Evolutionary conservation across 2,329 filamentous ascomycete species (phyloP).

Genomic region (Leptographium radiaticola): DNA sequence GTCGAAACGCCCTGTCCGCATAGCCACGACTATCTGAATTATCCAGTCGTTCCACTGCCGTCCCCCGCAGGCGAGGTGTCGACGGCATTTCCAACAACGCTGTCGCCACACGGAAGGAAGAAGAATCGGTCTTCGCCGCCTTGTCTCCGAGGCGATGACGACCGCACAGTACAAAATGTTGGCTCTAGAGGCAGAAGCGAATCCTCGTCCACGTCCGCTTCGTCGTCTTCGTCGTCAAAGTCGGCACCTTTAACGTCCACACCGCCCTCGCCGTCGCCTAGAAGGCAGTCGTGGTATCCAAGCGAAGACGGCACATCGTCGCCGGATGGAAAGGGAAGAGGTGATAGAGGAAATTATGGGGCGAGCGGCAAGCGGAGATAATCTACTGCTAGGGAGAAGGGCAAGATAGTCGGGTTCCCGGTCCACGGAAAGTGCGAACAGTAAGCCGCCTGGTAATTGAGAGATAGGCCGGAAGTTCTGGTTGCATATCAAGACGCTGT

Average conservation of each 20-base stretch:
- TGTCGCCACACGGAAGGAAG: not conserved
- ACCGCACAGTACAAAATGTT: not conserved
- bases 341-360: not conserved
- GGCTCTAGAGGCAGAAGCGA: not conserved
- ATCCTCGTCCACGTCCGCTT: not conserved
- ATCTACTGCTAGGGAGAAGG: too few relatives aligned
- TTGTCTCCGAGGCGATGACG: not conserved
- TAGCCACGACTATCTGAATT: not conserved
- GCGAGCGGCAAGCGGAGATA: not conserved
- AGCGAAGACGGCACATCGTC: not conserved
- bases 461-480: too few relatives aligned
- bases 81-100: not conserved
- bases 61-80: not conserved
- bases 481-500: too few relatives aligned
- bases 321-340: not conserved
- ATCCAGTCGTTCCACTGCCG: not conserved
- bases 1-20: constrained; percentile 6
- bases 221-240: constrained; percentile 1
- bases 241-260: not conserved
- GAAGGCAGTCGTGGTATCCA: not conserved
- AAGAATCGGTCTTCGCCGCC: not conserved
- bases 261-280: not conserved
- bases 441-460: not conserved
- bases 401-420: too few relatives aligned
- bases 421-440: too few relatives aligned